phyloP scores from a whole-genome alignment of 106 monocot genomes.

The Triglochin maritima region DNA sequence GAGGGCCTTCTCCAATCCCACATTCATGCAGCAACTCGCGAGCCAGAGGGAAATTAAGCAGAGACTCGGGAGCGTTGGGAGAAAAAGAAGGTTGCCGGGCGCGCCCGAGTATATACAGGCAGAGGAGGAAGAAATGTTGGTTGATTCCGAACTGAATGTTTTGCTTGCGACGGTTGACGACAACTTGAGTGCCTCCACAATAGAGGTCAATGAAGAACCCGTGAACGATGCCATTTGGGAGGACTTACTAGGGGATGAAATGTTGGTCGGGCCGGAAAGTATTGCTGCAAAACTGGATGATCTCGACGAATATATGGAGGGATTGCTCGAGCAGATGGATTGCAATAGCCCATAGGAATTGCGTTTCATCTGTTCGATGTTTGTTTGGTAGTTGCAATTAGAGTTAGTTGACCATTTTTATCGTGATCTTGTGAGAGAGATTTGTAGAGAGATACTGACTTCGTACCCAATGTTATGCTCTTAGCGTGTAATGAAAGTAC shows the following conservation, averaged over 20 bases:
- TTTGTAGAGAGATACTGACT: too few species aligned
- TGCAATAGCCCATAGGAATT: too few species aligned
- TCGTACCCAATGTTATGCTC: too few species aligned
- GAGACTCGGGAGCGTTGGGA: constrained; percentile 10
- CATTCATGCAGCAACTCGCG: constrained; percentile 4
- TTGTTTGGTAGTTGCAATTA: too few species aligned
- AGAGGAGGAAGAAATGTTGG: background rate
- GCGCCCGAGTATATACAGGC: background rate
- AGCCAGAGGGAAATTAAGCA: background rate
- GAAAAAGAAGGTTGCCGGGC: constrained; percentile 18
- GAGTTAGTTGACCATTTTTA: too few species aligned
- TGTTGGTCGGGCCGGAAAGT: background rate
- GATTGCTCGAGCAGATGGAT: background rate
- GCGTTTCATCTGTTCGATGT: too few species aligned
- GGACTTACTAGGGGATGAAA: constrained; percentile 16
- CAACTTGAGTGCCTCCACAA: background rate
- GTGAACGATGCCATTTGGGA: constrained; percentile 30
- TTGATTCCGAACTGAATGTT: too few species aligned
- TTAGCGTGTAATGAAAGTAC: too few species aligned
- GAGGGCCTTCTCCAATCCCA: constrained; percentile 1
- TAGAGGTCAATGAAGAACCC: background rate
- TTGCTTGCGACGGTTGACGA: background rate
- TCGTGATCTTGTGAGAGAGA: too few species aligned
- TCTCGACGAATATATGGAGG: constrained; percentile 12
- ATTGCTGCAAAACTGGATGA: constrained; percentile 9